Conservation (phyloP, 352 stramenopile genomes). For the Phytophthora pini region DNA sequence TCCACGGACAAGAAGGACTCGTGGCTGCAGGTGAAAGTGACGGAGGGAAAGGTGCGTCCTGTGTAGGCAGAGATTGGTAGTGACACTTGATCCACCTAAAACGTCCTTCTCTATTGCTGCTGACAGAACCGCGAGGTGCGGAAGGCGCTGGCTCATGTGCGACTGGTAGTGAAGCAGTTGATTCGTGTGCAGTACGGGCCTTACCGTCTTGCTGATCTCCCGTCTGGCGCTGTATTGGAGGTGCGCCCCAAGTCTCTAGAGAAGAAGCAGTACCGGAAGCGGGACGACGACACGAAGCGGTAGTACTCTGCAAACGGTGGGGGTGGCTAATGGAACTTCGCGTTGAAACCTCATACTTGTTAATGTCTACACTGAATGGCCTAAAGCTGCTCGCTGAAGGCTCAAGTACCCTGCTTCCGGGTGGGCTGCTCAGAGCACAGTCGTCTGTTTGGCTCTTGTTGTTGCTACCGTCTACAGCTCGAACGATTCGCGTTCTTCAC, state of each 20-base stretch:
- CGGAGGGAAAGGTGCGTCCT: slow-evolving; percentile 81
- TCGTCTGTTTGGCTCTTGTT: slow-evolving; percentile 7
- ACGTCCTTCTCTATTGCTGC: background rate
- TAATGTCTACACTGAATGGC: slow-evolving; percentile 32
- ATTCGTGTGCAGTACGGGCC: slow-evolving; percentile 91
- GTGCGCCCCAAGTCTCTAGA: slow-evolving; percentile 67
- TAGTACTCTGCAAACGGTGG: slow-evolving; percentile 4
- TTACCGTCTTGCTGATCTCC: slow-evolving; percentile 85
- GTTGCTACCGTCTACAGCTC: slow-evolving; percentile 53
- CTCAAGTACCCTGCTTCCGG: slow-evolving; percentile 27
- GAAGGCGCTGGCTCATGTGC: slow-evolving; percentile 87
- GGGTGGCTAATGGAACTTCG: background rate
- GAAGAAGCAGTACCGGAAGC: slow-evolving; percentile 31
- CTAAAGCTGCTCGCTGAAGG: slow-evolving; percentile 11
- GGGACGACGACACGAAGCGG: slow-evolving; percentile 27
- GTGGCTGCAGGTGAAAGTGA: slow-evolving; percentile 88
- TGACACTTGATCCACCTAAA: background rate
- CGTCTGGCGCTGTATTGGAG: slow-evolving; percentile 77
- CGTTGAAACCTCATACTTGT: slow-evolving; percentile 23
- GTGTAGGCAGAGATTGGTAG: background rate
- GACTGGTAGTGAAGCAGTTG: slow-evolving; percentile 87
- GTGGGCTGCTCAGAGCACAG: slow-evolving; percentile 11
- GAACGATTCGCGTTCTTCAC: slow-evolving; percentile 60
- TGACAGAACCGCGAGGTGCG: slow-evolving; percentile 91
- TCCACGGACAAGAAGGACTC: slow-evolving; percentile 89